Evolutionary conservation across 768 basidiomycete genomes (phyloP), one percentile per base, ranked within the genome.

Genomic region (Suillus bovinus): DNA sequence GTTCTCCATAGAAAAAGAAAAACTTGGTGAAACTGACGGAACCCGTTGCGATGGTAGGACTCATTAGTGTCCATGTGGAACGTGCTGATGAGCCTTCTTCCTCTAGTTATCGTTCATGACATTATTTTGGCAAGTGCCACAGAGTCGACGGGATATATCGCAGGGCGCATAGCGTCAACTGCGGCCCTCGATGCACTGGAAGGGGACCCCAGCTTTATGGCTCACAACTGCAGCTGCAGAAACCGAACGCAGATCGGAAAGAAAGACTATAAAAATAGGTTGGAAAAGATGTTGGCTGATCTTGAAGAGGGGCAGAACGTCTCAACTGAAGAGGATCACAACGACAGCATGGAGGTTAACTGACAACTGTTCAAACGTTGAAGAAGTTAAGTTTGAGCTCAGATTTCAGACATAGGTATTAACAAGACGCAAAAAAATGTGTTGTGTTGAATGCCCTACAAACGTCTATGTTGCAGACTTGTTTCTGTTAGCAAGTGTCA

Each of bases 111-210:
- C 39, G 79, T 92, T 6, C 92, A 94, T 70, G 82, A 86, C 33
- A 77, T 85, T 24, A 77, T 85, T 44, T 77, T 93, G 47, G 84
- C 88, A 33, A 85, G 78, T 55, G 87, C 82, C 2, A 77, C 78
- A 60, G 87, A 87, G 56, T 59, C 71, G 7, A 83, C 83, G 8
- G 75, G 79, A 10, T 75, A 81, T 33, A 76, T 80, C 20, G 89
- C 91, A 29, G 82, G 86, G 6, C 82, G 89, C 64, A 77, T 74
- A 42, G 87, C 87, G 4, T 89, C 88, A 7, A 67, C 83, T 54
- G 78, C 78, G n/a, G 91, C 90, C 13, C 71, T 94, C 63, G 87
- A 90, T 69, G 86, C 84, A 20, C 72, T 94, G 38, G 84, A 89
- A 61, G 83, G 82, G 31, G 86, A 91, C 68, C 74, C 85, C 6